These are phyloP conservation scores for Farysia itapuensis DNA, from an alignment of 1,284 basidiomycete genomes.

Conservation along the genomic window DNA sequence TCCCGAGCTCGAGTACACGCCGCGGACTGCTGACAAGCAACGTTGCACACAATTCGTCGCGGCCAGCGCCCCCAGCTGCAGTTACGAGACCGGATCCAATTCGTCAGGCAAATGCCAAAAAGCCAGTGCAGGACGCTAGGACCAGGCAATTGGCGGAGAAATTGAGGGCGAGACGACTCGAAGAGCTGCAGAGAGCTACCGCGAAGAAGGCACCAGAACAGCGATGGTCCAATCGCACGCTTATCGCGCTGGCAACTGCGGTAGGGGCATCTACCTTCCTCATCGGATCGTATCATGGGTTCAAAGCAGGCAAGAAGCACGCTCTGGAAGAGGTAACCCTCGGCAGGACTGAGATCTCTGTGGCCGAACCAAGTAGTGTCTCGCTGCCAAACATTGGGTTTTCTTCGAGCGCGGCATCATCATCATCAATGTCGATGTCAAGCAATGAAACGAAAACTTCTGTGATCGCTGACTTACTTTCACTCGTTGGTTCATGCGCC, in stretches of 20 bases:
- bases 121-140: too few species aligned
- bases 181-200: slow-evolving; percentile 16
- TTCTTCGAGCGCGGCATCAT: not conserved
- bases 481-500: too few species aligned
- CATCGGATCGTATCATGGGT: slow-evolving; percentile 28
- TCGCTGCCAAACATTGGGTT: too few species aligned
- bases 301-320: slow-evolving; percentile 21
- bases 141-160: too few species aligned
- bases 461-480: not conserved
- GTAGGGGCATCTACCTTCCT: slow-evolving; percentile 31
- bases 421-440: not conserved
- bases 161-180: too few species aligned
- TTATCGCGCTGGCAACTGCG: slow-evolving; percentile 28
- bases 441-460: not conserved
- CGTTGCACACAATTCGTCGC: too few species aligned
- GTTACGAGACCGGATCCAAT: too few species aligned
- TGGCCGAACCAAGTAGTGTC: not conserved
- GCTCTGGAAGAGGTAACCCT: slow-evolving; percentile 3
- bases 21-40: too few species aligned
- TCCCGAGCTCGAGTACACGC: too few species aligned
- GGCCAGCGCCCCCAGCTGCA: too few species aligned
- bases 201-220: slow-evolving; percentile 17
- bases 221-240: slow-evolving; percentile 33
- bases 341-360: not conserved
- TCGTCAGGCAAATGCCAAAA: too few species aligned